phyloP scores from a whole-genome alignment of 257 asterid genomes.

The Perilla frutescens region DNA sequence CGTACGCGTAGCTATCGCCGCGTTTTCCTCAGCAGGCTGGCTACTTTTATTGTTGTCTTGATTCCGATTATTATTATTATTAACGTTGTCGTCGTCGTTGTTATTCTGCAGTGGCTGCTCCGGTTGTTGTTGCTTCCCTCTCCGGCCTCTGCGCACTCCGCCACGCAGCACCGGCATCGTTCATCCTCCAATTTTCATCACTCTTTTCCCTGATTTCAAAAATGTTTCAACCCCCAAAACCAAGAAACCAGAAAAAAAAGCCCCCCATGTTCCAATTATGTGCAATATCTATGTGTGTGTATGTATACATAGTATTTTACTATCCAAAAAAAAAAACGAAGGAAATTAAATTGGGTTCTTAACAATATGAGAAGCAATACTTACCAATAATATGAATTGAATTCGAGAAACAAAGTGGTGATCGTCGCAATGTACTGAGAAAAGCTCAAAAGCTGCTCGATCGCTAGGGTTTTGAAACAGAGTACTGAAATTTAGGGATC shows the following conservation, averaged over 20 bases:
- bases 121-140: slow-evolving; percentile 44
- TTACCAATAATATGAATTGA: slow-evolving; percentile 35
- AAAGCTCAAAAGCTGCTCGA: slow-evolving; percentile 24
- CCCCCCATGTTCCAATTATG: not conserved
- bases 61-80: slow-evolving; percentile 38
- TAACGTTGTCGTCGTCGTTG: slow-evolving; percentile 17
- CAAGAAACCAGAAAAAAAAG: not conserved
- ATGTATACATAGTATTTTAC: not conserved
- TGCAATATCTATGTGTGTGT: not conserved
- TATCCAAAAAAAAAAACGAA: not conserved
- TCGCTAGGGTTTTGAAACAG: slow-evolving; percentile 39
- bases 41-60: slow-evolving; percentile 26
- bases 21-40: slow-evolving; percentile 48
- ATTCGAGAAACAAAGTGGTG: slow-evolving; percentile 25
- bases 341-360: not conserved
- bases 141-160: slow-evolving; percentile 78
- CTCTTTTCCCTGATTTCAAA: slow-evolving; percentile 38
- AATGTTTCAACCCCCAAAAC: not conserved
- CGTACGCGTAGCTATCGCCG: slow-evolving; percentile 64
- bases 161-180: slow-evolving; percentile 85
- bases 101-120: slow-evolving; percentile 38
- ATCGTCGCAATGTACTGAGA: slow-evolving; percentile 40
- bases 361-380: not conserved
- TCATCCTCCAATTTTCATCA: slow-evolving; percentile 72
- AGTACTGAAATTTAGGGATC: slow-evolving; percentile 49